Percentiles rank a stretch among this genome's conserved stretches.
phyloP scores from a whole-genome alignment of 345 rosid genomes.

The Cardamine occulta region DNA sequence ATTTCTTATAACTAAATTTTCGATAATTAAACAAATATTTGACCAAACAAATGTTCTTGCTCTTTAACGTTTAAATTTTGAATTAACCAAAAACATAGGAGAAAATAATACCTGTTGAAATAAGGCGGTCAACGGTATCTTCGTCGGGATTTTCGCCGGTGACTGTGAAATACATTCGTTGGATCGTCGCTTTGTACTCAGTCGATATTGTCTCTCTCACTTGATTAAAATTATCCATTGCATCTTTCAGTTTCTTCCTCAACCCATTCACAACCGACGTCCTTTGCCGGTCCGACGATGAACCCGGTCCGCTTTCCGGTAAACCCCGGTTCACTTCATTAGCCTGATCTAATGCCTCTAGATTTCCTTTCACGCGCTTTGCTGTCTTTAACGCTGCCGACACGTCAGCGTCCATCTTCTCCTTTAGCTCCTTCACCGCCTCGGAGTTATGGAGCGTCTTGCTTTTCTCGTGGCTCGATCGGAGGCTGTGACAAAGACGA shows the following conservation, averaged over 20 bases:
- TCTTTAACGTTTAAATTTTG: neutral
- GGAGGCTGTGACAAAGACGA: slow-evolving; percentile 61
- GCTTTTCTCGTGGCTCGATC: slow-evolving; percentile 78
- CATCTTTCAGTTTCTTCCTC: slow-evolving; percentile 86
- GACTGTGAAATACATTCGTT: slow-evolving; percentile 84
- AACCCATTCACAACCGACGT: slow-evolving; percentile 80
- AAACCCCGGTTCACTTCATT: slow-evolving; percentile 70
- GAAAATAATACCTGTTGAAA: slow-evolving; percentile 71
- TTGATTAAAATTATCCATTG: slow-evolving; percentile 71
- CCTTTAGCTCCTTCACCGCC: slow-evolving; percentile 69
- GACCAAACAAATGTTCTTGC: slow-evolving; percentile 1
- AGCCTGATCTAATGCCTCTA: slow-evolving; percentile 83
- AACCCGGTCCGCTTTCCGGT: slow-evolving; percentile 85
- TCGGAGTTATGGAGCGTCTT: slow-evolving; percentile 78
- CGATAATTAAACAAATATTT: slow-evolving; percentile 4
- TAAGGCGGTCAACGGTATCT: slow-evolving; percentile 70
- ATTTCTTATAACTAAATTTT: neutral
- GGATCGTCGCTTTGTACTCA: slow-evolving; percentile 88
- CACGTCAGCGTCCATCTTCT: slow-evolving; percentile 82
- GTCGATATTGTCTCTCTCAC: slow-evolving; percentile 71
- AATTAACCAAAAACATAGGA: neutral
- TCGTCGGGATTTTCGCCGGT: slow-evolving; percentile 94
- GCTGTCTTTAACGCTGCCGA: slow-evolving; percentile 73
- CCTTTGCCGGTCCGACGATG: slow-evolving; percentile 86
- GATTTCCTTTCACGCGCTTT: slow-evolving; percentile 66